phyloP scores from a whole-genome alignment of 306 rosid species.

The Gastrolobium bilobum region DNA sequence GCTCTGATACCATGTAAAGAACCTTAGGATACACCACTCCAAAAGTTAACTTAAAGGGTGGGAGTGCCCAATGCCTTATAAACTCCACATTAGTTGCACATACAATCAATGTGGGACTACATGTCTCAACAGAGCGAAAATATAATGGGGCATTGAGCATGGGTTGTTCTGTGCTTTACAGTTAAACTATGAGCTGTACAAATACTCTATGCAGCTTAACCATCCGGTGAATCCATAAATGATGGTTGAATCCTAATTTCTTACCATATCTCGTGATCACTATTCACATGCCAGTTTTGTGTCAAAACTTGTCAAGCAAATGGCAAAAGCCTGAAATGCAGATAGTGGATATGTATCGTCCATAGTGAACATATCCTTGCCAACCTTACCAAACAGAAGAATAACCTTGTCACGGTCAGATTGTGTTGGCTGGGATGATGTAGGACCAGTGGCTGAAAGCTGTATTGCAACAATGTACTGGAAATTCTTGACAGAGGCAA shows the following conservation, averaged over 20 bases:
- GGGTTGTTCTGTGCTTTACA: slow-evolving; percentile 52
- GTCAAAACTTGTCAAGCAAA: slow-evolving; percentile 95
- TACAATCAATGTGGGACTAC: too few relatives aligned
- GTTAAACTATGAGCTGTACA: slow-evolving; percentile 46
- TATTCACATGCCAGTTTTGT: slow-evolving; percentile 98
- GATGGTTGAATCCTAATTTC: slow-evolving; percentile 51
- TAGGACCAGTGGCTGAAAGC: slow-evolving; percentile 60
- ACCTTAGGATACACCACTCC: too few relatives aligned
- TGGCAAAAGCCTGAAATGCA: slow-evolving; percentile 98
- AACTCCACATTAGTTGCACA: too few relatives aligned
- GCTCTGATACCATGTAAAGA: too few relatives aligned
- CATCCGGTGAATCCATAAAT: slow-evolving; percentile 53
- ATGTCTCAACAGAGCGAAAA: too few relatives aligned
- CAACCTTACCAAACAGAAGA: slow-evolving; percentile 93
- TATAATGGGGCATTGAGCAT: slow-evolving; percentile 23
- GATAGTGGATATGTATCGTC: slow-evolving; percentile 90
- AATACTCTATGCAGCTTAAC: slow-evolving; percentile 56
- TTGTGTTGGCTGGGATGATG: slow-evolving; percentile 63
- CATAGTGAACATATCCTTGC: slow-evolving; percentile 94
- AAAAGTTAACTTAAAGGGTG: too few relatives aligned
- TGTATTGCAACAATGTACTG: slow-evolving; percentile 78
- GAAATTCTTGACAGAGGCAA: slow-evolving; percentile 91
- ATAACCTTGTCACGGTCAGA: slow-evolving; percentile 87
- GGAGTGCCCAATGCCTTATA: too few relatives aligned
- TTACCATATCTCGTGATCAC: slow-evolving; percentile 41